These are phyloP conservation scores for Kluyveromyces sp. DNA, from an alignment of 1,139 yeast species.

Conservation along the genomic window DNA sequence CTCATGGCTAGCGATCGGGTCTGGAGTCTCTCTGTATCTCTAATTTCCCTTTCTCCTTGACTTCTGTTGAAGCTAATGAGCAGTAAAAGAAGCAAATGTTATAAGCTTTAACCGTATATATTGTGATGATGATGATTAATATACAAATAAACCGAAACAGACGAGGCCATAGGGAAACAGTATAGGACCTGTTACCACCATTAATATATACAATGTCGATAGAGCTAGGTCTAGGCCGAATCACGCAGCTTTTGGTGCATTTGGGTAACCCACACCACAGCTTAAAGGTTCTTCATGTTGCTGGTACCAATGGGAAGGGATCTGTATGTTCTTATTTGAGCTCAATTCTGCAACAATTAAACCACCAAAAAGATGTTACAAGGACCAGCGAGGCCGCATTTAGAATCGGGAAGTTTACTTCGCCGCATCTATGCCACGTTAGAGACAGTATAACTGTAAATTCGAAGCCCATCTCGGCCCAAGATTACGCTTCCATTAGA, in stretches of 20 bases:
- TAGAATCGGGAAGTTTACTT: constrained; percentile 69
- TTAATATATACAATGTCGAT: constrained; percentile 35
- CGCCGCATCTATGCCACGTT: constrained; percentile 71
- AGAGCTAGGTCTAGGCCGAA: constrained; percentile 58
- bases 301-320: constrained; percentile 95
- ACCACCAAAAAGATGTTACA: too few relatives aligned
- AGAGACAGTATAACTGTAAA: constrained; percentile 71
- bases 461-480: constrained; percentile 44
- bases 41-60: not conserved
- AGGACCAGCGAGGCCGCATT: constrained; percentile 13
- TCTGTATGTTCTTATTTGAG: constrained; percentile 76
- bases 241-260: constrained; percentile 37
- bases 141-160: too few relatives aligned
- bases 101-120: too few relatives aligned
- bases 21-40: not conserved
- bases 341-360: constrained; percentile 42
- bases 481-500: constrained; percentile 42
- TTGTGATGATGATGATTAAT: too few relatives aligned
- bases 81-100: too few relatives aligned
- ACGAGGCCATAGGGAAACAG: too few relatives aligned
- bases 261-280: constrained; percentile 63
- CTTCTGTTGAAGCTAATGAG: not conserved
- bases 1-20: constrained; percentile 6
- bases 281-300: constrained; percentile 68
- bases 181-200: too few relatives aligned